Evolutionary conservation across 495 filamentous ascomycete genomes (phyloP).

Genomic region (Xylaria telfairii): DNA sequence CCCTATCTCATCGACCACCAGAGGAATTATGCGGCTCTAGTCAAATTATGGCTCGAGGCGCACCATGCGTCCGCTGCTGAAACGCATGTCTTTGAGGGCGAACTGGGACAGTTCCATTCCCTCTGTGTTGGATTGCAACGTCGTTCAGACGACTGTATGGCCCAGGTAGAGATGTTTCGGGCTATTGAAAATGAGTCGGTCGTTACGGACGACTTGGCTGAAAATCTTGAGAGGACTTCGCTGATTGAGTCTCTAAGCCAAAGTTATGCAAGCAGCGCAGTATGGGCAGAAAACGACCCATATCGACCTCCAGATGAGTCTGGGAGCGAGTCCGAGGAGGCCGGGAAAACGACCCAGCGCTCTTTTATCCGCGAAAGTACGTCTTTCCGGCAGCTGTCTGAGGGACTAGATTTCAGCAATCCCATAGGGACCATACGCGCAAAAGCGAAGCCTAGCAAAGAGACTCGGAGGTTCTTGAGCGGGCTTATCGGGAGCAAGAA

Average conservation of each 20-base stretch:
- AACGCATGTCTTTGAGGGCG: constrained; percentile 61
- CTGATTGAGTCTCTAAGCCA: constrained; percentile 48
- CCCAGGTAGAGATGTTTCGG: constrained; percentile 48
- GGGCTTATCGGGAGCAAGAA: constrained; percentile 52
- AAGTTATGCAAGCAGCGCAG: constrained; percentile 39
- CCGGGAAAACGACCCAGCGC: constrained; percentile 47
- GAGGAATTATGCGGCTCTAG: constrained; percentile 84
- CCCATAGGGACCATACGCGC: constrained; percentile 45
- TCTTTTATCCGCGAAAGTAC: constrained; percentile 50
- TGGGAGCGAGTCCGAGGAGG: constrained; percentile 55
- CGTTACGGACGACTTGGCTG: constrained; percentile 72
- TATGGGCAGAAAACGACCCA: constrained; percentile 45
- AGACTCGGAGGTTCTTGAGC: constrained; percentile 54
- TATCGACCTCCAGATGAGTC: constrained; percentile 52
- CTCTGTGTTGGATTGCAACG: constrained; percentile 73
- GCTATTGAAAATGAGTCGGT: constrained; percentile 69
- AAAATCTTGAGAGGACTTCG: constrained; percentile 73
- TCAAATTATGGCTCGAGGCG: constrained; percentile 83
- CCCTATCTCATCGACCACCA: constrained; percentile 94
- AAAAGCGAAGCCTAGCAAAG: constrained; percentile 45
- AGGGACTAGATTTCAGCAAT: constrained; percentile 42
- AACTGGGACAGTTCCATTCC: constrained; percentile 74
- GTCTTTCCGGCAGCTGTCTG: constrained; percentile 47
- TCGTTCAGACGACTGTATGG: constrained; percentile 75
- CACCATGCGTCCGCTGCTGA: constrained; percentile 51